Percentiles rank a stretch among this genome's conserved stretches.
Conservation (phyloP, 345 rosid genomes). For the Populus alba region DNA sequence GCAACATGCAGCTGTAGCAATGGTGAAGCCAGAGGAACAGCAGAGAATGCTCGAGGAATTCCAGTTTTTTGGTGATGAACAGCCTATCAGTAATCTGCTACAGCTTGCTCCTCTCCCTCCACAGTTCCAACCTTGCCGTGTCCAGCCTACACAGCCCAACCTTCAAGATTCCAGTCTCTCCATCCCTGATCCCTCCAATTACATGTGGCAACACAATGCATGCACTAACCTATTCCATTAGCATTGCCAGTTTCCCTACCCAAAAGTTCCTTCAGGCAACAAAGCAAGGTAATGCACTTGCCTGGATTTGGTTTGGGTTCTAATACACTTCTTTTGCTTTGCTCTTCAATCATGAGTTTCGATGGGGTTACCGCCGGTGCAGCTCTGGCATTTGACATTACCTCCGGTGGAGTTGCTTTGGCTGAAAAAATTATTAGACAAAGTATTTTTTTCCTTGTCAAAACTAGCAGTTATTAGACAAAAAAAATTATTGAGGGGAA, state of each 20-base stretch:
- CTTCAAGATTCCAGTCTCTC: conserved; percentile 33
- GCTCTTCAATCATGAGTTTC: conserved; percentile 42
- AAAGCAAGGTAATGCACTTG: no score
- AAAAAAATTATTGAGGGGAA: no score
- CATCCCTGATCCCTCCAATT: conserved; percentile 13
- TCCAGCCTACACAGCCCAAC: conserved; percentile 30
- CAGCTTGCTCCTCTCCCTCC: conserved; percentile 23
- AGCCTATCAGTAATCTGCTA: conserved; percentile 25
- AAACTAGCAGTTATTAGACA: no score
- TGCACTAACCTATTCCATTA: not conserved
- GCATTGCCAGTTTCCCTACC: no score
- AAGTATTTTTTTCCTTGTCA: no score
- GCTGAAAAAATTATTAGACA: conserved; percentile 5
- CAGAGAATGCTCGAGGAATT: conserved; percentile 19
- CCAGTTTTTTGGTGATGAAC: conserved; percentile 22
- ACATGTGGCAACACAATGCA: not conserved
- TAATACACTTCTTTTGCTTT: conserved; percentile 26
- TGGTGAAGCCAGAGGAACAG: conserved; percentile 11
- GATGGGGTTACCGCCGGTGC: conserved; percentile 62
- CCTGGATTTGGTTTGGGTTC: no score
- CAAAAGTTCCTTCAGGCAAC: no score
- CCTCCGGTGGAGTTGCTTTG: conserved; percentile 44
- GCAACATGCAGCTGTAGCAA: not conserved
- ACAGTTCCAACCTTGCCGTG: conserved; percentile 13
- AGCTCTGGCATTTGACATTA: conserved; percentile 57